A percentile compares a stretch with the other conserved stretches of the same genome.
These are phyloP conservation scores for Rhododendron simsii DNA, from an alignment of 148 eudicot species.

Conservation along the genomic window DNA sequence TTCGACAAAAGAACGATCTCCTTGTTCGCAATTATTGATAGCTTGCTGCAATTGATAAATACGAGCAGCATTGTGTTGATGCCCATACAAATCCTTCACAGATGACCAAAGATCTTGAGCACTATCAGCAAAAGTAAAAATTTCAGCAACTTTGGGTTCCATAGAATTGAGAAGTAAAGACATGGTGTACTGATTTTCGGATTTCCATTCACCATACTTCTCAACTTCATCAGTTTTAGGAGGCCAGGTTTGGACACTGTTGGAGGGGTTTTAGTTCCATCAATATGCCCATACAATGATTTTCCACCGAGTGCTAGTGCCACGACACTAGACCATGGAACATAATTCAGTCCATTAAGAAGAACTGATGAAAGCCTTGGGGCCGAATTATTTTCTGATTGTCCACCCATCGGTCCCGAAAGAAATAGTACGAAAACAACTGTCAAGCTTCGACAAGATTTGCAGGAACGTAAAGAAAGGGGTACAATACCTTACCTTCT, in stretches of 20 bases:
- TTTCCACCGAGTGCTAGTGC: not conserved
- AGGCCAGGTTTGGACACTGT: no score
- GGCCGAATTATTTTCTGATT: not conserved
- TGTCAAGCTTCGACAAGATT: no score
- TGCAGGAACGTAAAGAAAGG: not conserved
- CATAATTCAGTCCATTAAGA: not conserved
- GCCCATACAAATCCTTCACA: not conserved
- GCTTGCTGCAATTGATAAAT: not conserved
- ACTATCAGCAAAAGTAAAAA: not conserved
- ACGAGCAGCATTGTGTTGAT: not conserved
- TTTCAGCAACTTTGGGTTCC: not conserved
- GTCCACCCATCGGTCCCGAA: no score
- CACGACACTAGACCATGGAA: not conserved
- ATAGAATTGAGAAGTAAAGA: not conserved
- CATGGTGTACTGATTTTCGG: not conserved
- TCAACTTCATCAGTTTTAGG: no score
- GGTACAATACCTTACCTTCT: no score
- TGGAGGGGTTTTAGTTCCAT: not conserved
- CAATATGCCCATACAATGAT: not conserved
- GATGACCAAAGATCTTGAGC: not conserved
- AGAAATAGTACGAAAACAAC: no score
- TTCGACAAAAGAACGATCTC: not conserved
- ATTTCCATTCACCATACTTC: not conserved
- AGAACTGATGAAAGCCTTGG: not conserved
- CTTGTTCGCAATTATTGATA: not conserved